Conservation (phyloP, 2,329 filamentous ascomycete species). For the Exophiala sideris region DNA sequence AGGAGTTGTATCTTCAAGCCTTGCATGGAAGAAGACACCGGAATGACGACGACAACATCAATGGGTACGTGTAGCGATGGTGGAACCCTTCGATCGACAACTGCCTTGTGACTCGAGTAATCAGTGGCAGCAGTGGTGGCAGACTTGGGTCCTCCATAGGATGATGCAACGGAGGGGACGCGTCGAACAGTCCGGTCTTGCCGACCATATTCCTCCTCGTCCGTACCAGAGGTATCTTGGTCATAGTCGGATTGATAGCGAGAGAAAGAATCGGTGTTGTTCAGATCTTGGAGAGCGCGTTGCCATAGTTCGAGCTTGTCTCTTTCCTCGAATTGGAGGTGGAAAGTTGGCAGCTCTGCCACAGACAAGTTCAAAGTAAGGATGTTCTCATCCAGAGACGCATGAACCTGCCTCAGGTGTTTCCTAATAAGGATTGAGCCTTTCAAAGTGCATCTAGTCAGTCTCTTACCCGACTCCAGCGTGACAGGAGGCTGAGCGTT, state of each 20-base stretch:
- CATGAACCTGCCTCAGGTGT: constrained; percentile 87
- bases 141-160: constrained; percentile 77
- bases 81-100: constrained; percentile 36
- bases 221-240: constrained; percentile 72
- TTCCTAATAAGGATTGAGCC: constrained; percentile 98
- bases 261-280: constrained; percentile 60
- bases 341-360: constrained; percentile 86
- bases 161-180: constrained; percentile 77
- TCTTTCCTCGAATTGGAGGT: constrained; percentile 80
- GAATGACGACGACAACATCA: constrained; percentile 93
- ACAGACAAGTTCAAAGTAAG: constrained; percentile 89
- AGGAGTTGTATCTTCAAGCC: constrained; percentile 97
- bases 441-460: constrained; percentile 81
- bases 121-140: constrained; percentile 86
- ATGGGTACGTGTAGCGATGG: constrained; percentile 77
- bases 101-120: constrained; percentile 69
- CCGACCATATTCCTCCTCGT: constrained; percentile 77
- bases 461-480: constrained; percentile 56
- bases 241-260: constrained; percentile 72
- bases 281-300: constrained; percentile 78
- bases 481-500: constrained; percentile 64
- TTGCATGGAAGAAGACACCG: constrained; percentile 97
- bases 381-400: constrained; percentile 68
- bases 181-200: constrained; percentile 56
- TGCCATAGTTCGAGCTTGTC: constrained; percentile 88